phyloP scores from a whole-genome alignment of 164 flowering plant genomes.

The Taxillus chinensis region DNA sequence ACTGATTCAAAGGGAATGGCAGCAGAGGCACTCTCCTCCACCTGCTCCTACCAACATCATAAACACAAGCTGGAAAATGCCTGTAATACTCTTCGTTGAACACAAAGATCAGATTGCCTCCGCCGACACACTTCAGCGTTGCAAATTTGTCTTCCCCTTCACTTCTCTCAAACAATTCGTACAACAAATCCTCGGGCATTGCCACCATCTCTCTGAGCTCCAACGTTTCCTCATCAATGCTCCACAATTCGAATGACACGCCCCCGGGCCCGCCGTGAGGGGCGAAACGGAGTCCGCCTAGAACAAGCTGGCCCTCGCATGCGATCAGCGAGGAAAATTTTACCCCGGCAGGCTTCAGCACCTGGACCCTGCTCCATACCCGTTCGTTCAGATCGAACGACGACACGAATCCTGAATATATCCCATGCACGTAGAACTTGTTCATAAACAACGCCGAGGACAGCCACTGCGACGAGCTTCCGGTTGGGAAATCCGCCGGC shows the following conservation, averaged over 20 bases:
- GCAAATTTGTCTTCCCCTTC: slow-evolving; percentile 51
- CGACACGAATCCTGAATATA: slow-evolving; percentile 35
- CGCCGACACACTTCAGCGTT: slow-evolving; percentile 62
- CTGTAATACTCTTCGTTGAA: slow-evolving; percentile 49
- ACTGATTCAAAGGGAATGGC: slow-evolving; percentile 45
- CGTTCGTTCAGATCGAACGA: slow-evolving; percentile 33
- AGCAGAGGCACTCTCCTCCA: slow-evolving; percentile 56
- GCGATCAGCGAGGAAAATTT: slow-evolving; percentile 47
- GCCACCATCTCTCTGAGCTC: slow-evolving; percentile 43
- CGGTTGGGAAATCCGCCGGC: slow-evolving; percentile 41
- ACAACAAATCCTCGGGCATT: slow-evolving; percentile 50
- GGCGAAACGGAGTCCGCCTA: slow-evolving; percentile 45
- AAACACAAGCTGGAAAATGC: slow-evolving; percentile 54
- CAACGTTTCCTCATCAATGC: slow-evolving; percentile 41
- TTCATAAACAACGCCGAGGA: slow-evolving; percentile 40
- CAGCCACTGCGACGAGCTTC: slow-evolving; percentile 37
- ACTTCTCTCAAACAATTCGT: slow-evolving; percentile 34
- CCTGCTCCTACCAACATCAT: slow-evolving; percentile 22
- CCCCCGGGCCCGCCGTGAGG: slow-evolving; percentile 16
- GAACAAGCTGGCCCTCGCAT: slow-evolving; percentile 31
- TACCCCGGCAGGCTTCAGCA: slow-evolving; percentile 52
- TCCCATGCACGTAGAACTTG: slow-evolving; percentile 45
- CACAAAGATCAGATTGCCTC: slow-evolving; percentile 48
- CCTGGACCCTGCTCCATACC: slow-evolving; percentile 49
- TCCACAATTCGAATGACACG: slow-evolving; percentile 45